Conservation (phyloP, 2,329 filamentous ascomycete species). For the Paraphaeosphaeria minitans region DNA sequence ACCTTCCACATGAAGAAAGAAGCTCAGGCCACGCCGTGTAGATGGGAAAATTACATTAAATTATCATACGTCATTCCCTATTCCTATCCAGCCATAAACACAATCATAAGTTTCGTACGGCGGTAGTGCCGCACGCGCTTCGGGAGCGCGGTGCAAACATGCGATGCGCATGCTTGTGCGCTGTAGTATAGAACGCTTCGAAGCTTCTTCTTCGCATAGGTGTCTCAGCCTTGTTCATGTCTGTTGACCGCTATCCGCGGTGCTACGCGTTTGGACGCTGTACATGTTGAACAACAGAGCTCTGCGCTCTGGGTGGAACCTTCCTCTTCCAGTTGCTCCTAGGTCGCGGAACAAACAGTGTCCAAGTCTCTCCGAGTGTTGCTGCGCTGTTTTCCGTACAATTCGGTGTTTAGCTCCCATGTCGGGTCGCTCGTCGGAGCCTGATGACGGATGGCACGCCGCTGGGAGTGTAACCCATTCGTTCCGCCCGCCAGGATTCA, state of each 20-base stretch:
- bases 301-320: slow-evolving; percentile 11
- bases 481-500: slow-evolving; percentile 5
- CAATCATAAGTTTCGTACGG: neutral
- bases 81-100: neutral
- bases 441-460: slow-evolving; percentile 17
- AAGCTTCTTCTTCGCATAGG: neutral
- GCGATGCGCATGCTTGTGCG: slow-evolving; percentile 5
- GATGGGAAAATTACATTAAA: slow-evolving; percentile 1
- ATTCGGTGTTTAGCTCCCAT: slow-evolving; percentile 18
- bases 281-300: slow-evolving; percentile 1
- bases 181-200: slow-evolving; percentile 4
- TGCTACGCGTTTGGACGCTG: slow-evolving; percentile 4
- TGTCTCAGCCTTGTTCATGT: slow-evolving; percentile 17
- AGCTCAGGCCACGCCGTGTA: slow-evolving; percentile 14
- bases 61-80: slow-evolving; percentile 10
- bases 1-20: slow-evolving; percentile 28
- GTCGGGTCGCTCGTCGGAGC: slow-evolving; percentile 7
- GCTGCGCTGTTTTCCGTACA: neutral
- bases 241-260: slow-evolving; percentile 7
- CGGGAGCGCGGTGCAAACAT: neutral
- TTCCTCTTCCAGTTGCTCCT: slow-evolving; percentile 12
- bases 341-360: slow-evolving; percentile 5
- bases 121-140: neutral
- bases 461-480: slow-evolving; percentile 4
- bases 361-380: neutral